These are phyloP conservation scores for Gossypium stocksii DNA, from an alignment of 345 rosid species.

Conservation along the genomic window DNA sequence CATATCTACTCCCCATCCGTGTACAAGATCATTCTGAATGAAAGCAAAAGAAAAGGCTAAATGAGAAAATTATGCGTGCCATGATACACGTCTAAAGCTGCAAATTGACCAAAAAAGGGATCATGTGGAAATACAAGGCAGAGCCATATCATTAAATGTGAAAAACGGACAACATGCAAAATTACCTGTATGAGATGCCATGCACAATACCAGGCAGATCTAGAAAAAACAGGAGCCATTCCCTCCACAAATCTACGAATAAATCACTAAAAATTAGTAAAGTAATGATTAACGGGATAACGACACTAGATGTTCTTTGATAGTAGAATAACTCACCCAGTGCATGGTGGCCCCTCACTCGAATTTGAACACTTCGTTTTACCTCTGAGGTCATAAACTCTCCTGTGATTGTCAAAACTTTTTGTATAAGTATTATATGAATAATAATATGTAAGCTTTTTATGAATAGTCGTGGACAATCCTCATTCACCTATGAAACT, in stretches of 20 bases:
- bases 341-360: slow-evolving; percentile 97
- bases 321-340: slow-evolving; percentile 54
- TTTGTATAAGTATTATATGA: slow-evolving; percentile 11
- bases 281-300: background rate
- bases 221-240: slow-evolving; percentile 98
- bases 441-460: background rate
- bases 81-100: background rate
- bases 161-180: background rate
- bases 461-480: slow-evolving; percentile 6
- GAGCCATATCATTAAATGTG: too few species aligned
- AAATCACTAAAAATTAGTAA: slow-evolving; percentile 3
- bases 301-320: background rate
- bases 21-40: slow-evolving; percentile 85
- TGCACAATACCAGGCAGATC: slow-evolving; percentile 97
- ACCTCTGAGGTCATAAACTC: slow-evolving; percentile 82
- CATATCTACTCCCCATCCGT: slow-evolving; percentile 99
- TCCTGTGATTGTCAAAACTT: slow-evolving; percentile 44
- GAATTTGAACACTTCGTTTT: slow-evolving; percentile 69
- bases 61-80: background rate
- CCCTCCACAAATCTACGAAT: slow-evolving; percentile 91
- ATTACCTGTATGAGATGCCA: slow-evolving; percentile 99
- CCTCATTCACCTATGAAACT: slow-evolving; percentile 55
- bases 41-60: background rate
- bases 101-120: background rate
- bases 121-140: background rate